Evolutionary conservation across 176 grass and related monocot species (phyloP).

Genomic region (Cocos nucifera): DNA sequence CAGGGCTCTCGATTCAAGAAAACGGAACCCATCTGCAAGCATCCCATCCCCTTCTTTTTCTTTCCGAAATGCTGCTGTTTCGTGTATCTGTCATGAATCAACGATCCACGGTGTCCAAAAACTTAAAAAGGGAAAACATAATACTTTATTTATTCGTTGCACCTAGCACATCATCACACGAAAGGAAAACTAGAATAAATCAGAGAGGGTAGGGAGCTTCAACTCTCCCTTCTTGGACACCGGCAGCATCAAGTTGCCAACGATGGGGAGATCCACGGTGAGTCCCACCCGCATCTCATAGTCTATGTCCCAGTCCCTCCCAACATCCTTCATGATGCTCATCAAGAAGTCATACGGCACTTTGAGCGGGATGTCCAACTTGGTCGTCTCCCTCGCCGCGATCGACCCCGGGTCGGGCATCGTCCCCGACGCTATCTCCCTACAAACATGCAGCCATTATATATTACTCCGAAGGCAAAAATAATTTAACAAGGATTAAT

Average conservation of each 20-base stretch:
- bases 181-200: constrained; percentile 26
- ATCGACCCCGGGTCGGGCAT: constrained; percentile 75
- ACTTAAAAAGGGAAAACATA: too few species aligned
- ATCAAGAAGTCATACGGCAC: constrained; percentile 60
- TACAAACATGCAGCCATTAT: neutral
- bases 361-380: constrained; percentile 43
- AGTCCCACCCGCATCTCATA: constrained; percentile 59
- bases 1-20: too few species aligned
- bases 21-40: too few species aligned
- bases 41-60: too few species aligned
- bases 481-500: too few species aligned
- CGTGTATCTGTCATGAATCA: too few species aligned
- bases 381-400: constrained; percentile 21
- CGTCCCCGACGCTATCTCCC: constrained; percentile 57
- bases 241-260: constrained; percentile 64
- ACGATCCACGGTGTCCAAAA: too few species aligned
- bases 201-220: constrained; percentile 65
- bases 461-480: too few species aligned
- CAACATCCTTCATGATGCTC: constrained; percentile 44
- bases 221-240: constrained; percentile 68
- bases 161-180: too few species aligned
- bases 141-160: too few species aligned
- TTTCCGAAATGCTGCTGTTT: too few species aligned
- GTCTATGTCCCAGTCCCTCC: constrained; percentile 62
- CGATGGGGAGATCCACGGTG: constrained; percentile 61